Evolutionary conservation across 129 eudicot genomes (phyloP).

Genomic region (Smallanthus sonchifolius): DNA sequence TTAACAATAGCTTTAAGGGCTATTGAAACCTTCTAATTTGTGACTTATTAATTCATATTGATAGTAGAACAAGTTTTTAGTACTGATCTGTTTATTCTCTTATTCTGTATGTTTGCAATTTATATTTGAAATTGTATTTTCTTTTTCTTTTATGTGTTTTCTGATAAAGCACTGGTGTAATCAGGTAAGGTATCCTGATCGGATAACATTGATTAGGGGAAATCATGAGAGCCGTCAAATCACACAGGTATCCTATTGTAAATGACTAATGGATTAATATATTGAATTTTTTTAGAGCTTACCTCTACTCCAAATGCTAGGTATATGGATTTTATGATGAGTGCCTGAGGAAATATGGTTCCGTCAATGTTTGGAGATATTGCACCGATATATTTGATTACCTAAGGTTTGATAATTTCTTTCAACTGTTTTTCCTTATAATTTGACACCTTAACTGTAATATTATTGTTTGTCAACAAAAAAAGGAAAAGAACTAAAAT

Average conservation of each 20-base stretch:
- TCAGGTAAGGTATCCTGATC: constrained; percentile 97
- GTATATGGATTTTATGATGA: constrained; percentile 98
- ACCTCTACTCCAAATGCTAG: constrained; percentile 37
- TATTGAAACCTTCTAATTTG: not conserved
- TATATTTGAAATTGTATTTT: not conserved
- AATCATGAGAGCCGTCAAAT: constrained; percentile 99
- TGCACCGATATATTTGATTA: constrained; percentile 97
- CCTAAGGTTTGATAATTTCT: constrained; percentile 38
- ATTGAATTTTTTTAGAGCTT: constrained; percentile 12
- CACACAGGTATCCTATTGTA: constrained; percentile 62
- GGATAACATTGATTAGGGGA: constrained; percentile 92
- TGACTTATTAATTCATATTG: not conserved
- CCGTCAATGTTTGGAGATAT: constrained; percentile 97
- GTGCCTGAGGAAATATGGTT: constrained; percentile 94
- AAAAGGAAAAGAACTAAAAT: not conserved
- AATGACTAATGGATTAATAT: not conserved
- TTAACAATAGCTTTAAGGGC: not conserved
- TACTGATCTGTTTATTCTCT: not conserved
- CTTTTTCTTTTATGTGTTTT: constrained; percentile 9
- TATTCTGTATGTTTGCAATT: not conserved
- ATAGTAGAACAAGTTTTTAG: not conserved
- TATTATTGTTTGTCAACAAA: not conserved
- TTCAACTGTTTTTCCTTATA: not conserved
- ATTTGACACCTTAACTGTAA: not conserved
- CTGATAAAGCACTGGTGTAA: constrained; percentile 28